phyloP scores from a whole-genome alignment of 306 rosid species.

The Gillenia trifoliata region DNA sequence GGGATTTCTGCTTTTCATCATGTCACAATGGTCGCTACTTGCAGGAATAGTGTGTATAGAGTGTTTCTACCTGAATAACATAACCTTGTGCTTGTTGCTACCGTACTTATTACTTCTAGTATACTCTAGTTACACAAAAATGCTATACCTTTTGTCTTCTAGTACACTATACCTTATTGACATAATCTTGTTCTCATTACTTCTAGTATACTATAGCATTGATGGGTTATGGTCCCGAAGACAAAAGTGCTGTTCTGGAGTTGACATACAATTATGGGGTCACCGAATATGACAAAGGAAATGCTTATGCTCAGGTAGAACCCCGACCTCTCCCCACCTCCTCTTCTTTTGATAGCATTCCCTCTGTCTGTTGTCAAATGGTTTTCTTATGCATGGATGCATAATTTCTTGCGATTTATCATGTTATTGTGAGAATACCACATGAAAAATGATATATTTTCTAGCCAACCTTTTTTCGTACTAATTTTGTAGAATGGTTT shows the following conservation, averaged over 20 bases:
- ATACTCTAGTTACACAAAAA: constrained; percentile 61
- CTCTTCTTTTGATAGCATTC: not conserved
- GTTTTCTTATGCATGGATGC: not conserved
- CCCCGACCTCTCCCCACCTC: not conserved
- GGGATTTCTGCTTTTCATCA: not conserved
- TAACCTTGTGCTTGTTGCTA: constrained; percentile 1
- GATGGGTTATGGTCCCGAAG: constrained; percentile 92
- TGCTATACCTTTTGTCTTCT: constrained; percentile 9
- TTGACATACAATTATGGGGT: constrained; percentile 88
- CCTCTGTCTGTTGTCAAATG: constrained; percentile 8
- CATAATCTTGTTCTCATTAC: constrained; percentile 4
- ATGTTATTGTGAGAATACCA: not conserved
- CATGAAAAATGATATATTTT: not conserved
- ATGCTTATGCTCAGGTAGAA: constrained; percentile 89
- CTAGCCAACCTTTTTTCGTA: not conserved
- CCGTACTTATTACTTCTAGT: constrained; percentile 21
- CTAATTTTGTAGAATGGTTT: constrained; percentile 15
- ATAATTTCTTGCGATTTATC: not conserved
- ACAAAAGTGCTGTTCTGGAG: constrained; percentile 70
- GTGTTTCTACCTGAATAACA: constrained; percentile 10
- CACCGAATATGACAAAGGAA: constrained; percentile 72
- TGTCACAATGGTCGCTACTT: not conserved
- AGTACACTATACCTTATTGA: not conserved
- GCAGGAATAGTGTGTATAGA: not conserved
- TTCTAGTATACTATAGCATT: constrained; percentile 63